Evolutionary conservation across 2,329 filamentous ascomycete genomes (phyloP).

Genomic region (Sporothrix inflata): DNA sequence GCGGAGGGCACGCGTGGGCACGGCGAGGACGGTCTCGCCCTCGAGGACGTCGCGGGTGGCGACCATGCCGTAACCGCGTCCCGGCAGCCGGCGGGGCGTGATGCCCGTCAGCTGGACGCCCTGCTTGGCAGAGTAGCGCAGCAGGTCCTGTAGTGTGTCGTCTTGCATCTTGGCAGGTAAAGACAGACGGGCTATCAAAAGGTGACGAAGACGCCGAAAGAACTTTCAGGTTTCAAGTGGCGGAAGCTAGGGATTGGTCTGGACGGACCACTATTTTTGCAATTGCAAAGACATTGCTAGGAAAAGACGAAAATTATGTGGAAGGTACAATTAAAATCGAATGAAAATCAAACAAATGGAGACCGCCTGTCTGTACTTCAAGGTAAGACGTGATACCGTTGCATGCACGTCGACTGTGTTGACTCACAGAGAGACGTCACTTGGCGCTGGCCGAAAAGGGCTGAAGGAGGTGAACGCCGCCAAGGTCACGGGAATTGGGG

Average conservation of each 20-base stretch:
- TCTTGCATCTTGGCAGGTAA: conserved; percentile 21
- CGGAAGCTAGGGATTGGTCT: neutral
- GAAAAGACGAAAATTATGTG: neutral
- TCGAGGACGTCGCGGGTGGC: conserved; percentile 70
- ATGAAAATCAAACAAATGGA: neutral
- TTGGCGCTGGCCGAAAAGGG: neutral
- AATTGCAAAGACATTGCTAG: neutral
- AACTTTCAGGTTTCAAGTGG: neutral
- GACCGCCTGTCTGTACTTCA: neutral
- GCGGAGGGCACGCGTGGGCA: conserved; percentile 67
- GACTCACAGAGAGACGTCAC: neutral
- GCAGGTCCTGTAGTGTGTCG: conserved; percentile 30
- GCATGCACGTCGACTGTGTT: neutral
- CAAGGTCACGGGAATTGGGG: conserved; percentile 5
- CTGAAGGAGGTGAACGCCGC: neutral
- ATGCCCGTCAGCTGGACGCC: conserved; percentile 72
- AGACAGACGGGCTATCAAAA: neutral
- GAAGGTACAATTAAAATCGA: too few species aligned
- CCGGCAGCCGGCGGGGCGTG: conserved; percentile 66
- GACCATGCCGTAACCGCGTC: conserved; percentile 77
- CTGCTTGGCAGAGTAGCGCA: conserved; percentile 63
- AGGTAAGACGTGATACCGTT: neutral
- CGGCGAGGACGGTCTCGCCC: conserved; percentile 58
- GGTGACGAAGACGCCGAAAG: neutral
- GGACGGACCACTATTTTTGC: neutral